phyloP scores from a whole-genome alignment of 163 green algal species.

The Coccomyxa subellipsoidea region DNA sequence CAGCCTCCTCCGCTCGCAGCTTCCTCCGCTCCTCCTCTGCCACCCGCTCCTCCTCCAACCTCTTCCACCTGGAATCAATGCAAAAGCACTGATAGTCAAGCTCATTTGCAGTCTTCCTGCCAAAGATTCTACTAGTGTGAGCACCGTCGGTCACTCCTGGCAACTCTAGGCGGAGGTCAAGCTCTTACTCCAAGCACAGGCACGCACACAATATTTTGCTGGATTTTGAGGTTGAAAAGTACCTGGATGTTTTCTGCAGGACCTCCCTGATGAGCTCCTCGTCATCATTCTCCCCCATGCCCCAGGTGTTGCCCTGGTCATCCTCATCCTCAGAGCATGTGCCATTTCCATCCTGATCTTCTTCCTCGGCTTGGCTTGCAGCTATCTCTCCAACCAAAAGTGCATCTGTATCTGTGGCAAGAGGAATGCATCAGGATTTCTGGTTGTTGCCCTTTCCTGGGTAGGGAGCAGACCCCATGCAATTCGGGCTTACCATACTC shows the following conservation, averaged over 20 bases:
- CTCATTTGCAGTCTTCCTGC: neutral
- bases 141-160: too few relatives aligned
- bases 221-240: neutral
- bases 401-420: neutral
- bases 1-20: neutral
- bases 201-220: too few relatives aligned
- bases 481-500: neutral
- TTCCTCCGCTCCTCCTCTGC: neutral
- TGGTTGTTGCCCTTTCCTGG: too few relatives aligned
- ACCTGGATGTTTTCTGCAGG: neutral
- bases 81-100: neutral
- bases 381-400: neutral
- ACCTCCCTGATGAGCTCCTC: conserved; percentile 10
- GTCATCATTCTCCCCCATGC: conserved; percentile 18
- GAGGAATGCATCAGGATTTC: too few relatives aligned
- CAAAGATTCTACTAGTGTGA: too few relatives aligned
- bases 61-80: neutral
- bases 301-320: conserved; percentile 14
- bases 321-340: conserved; percentile 9
- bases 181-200: too few relatives aligned
- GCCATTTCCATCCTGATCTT: neutral
- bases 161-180: too few relatives aligned
- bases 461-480: too few relatives aligned
- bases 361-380: neutral
- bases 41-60: neutral